Percentiles rank a stretch among this genome's conserved stretches.
Evolutionary conservation across 306 rosid species (phyloP).

Genomic region (Vicia faba): DNA sequence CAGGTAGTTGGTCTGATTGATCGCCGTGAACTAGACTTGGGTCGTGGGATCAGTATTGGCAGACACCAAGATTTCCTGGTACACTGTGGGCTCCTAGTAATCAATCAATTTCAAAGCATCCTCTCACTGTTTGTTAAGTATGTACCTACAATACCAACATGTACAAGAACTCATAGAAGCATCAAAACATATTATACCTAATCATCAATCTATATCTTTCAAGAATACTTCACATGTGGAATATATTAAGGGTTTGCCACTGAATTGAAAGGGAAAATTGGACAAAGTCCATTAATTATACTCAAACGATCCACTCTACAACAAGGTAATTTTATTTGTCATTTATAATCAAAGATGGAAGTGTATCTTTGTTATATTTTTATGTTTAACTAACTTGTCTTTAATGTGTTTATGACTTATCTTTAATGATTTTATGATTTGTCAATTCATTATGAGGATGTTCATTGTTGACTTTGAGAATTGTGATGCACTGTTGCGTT

Average conservation of each 20-base stretch:
- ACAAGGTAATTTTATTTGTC: constrained; percentile 58
- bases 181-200: constrained; percentile 74
- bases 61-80: too few species aligned
- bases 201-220: constrained; percentile 73
- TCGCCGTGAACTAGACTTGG: too few species aligned
- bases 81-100: too few species aligned
- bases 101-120: constrained; percentile 48
- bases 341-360: too few species aligned
- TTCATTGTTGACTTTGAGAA: too few species aligned
- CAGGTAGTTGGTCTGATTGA: too few species aligned
- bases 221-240: constrained; percentile 66
- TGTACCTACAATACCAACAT: constrained; percentile 70
- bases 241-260: constrained; percentile 66
- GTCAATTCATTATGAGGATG: too few species aligned
- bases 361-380: neutral
- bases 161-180: constrained; percentile 83
- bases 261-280: constrained; percentile 66
- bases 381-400: constrained; percentile 4
- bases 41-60: too few species aligned
- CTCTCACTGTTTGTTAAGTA: constrained; percentile 73
- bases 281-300: constrained; percentile 67
- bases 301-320: constrained; percentile 74
- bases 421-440: too few species aligned
- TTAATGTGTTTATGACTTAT: too few species aligned
- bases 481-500: too few species aligned